Conservation (phyloP, 192 early-diverging fungal species). For the Oehlia diaphana region DNA sequence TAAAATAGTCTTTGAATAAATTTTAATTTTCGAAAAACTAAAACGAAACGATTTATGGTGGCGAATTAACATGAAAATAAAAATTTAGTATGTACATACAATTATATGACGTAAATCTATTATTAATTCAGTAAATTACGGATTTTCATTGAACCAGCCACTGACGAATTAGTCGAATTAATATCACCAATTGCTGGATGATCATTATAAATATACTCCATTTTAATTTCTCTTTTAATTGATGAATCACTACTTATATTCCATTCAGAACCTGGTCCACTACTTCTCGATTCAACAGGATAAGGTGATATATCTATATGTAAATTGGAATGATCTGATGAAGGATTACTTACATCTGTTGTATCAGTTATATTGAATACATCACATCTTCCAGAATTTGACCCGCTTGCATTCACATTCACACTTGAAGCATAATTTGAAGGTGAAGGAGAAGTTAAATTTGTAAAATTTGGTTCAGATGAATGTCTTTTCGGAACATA, state of each 20-base stretch:
- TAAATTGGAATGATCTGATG: not conserved
- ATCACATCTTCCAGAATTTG: not conserved
- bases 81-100: too few relatives aligned
- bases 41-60: too few relatives aligned
- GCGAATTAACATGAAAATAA: too few relatives aligned
- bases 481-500: not conserved
- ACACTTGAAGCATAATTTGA: not conserved
- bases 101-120: too few relatives aligned
- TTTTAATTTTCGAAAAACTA: too few relatives aligned
- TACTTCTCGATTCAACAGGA: not conserved
- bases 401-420: not conserved
- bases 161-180: too few relatives aligned
- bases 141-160: slow-evolving; percentile 22
- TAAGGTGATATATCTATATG: not conserved
- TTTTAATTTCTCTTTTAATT: not conserved
- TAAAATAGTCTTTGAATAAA: too few relatives aligned
- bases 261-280: not conserved
- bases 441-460: not conserved
- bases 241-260: not conserved
- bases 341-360: not conserved
- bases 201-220: not conserved
- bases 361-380: not conserved
- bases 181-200: not conserved
- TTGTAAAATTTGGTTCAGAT: not conserved
- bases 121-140: slow-evolving; percentile 27